These are phyloP conservation scores for Typha latifolia DNA, from an alignment of 176 grass and related monocot genomes.

Conservation along the genomic window DNA sequence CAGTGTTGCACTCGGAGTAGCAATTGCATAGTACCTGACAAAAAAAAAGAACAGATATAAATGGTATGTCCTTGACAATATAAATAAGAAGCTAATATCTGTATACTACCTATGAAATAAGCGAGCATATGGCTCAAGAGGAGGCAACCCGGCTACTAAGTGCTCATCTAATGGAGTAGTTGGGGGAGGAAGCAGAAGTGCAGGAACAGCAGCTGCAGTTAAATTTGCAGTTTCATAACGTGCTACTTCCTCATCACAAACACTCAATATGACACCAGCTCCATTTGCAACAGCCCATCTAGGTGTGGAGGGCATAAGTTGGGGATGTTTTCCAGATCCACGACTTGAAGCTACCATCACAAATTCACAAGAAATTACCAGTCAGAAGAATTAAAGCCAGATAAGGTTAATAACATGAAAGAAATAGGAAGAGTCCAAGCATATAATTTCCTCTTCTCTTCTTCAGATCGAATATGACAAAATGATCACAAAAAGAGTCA, in stretches of 20 bases:
- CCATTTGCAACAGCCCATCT: slow-evolving; percentile 99
- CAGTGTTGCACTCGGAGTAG: slow-evolving; percentile 96
- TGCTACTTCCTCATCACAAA: slow-evolving; percentile 94
- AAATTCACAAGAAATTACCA: slow-evolving; percentile 1
- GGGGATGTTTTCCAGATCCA: slow-evolving; percentile 94
- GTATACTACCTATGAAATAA: slow-evolving; percentile 78
- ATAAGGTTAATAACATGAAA: too few relatives aligned
- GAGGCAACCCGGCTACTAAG: slow-evolving; percentile 80
- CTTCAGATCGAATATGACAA: too few relatives aligned
- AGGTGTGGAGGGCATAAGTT: slow-evolving; percentile 97
- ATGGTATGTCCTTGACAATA: background rate
- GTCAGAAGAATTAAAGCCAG: background rate
- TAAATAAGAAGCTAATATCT: background rate
- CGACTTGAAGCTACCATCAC: slow-evolving; percentile 62
- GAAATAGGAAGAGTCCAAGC: too few relatives aligned
- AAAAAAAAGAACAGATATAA: slow-evolving; percentile 8
- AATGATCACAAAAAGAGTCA: too few relatives aligned
- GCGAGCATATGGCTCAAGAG: slow-evolving; percentile 92
- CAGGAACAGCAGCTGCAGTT: slow-evolving; percentile 93
- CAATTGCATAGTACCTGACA: slow-evolving; percentile 87
- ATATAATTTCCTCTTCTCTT: too few relatives aligned
- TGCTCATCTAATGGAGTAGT: slow-evolving; percentile 95
- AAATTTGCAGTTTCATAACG: slow-evolving; percentile 95
- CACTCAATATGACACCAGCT: slow-evolving; percentile 96
- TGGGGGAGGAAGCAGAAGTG: slow-evolving; percentile 84